Evolutionary conservation across 495 filamentous ascomycete genomes (phyloP).

Genomic region (Aspergillus conjunctus): DNA sequence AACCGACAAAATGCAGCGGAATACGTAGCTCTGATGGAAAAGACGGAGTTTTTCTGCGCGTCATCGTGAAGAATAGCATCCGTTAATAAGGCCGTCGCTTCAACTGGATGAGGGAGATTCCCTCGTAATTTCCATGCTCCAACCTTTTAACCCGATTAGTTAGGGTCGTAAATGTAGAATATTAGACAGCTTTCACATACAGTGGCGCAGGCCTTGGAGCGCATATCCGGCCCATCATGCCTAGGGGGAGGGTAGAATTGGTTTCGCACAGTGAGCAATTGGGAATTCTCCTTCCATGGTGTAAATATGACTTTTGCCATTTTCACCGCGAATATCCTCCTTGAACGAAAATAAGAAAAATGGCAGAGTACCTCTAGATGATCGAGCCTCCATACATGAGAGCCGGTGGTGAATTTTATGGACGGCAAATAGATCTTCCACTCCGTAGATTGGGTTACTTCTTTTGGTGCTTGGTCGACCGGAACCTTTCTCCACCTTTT

Average conservation of each 20-base stretch:
- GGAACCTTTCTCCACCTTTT: slow-evolving; percentile 10
- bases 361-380: too few relatives aligned
- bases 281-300: slow-evolving; percentile 69
- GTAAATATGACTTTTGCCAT: slow-evolving; percentile 81
- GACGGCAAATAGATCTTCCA: slow-evolving; percentile 27
- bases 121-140: slow-evolving; percentile 65
- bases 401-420: slow-evolving; percentile 24
- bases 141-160: slow-evolving; percentile 37
- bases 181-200: slow-evolving; percentile 32
- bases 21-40: slow-evolving; percentile 59
- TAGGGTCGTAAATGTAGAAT: slow-evolving; percentile 4
- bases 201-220: slow-evolving; percentile 47
- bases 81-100: slow-evolving; percentile 76
- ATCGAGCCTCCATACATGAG: neutral
- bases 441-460: slow-evolving; percentile 6
- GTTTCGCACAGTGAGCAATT: slow-evolving; percentile 66
- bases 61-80: slow-evolving; percentile 73
- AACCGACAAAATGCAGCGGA: slow-evolving; percentile 63
- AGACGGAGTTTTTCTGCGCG: slow-evolving; percentile 51
- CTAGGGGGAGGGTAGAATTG: slow-evolving; percentile 62
- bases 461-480: neutral
- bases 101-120: slow-evolving; percentile 77
- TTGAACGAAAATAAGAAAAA: neutral
- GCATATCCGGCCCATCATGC: slow-evolving; percentile 42
- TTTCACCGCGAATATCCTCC: slow-evolving; percentile 30